These are phyloP conservation scores for Exophiala lecanii-corni DNA, from an alignment of 2,329 filamentous ascomycete genomes.

Conservation along the genomic window DNA sequence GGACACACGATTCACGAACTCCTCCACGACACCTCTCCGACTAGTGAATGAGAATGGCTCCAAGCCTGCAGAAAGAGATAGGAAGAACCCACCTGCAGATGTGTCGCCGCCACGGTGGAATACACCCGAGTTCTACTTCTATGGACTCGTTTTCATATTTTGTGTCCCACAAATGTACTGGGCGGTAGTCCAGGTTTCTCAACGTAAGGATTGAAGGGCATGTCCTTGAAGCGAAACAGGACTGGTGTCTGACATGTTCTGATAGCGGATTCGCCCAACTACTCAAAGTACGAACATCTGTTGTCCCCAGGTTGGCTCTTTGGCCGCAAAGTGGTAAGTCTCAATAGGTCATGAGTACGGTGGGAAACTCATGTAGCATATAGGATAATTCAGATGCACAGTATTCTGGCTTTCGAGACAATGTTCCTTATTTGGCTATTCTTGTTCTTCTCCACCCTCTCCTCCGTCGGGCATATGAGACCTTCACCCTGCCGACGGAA, in stretches of 20 bases:
- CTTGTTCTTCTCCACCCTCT: slow-evolving; percentile 76
- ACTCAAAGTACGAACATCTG: slow-evolving; percentile 64
- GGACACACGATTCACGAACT: slow-evolving; percentile 67
- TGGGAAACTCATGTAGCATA: slow-evolving; percentile 20
- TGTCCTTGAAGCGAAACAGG: no score
- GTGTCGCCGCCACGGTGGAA: slow-evolving; percentile 70
- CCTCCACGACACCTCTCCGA: slow-evolving; percentile 64
- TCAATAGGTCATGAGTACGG: no score
- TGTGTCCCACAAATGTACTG: slow-evolving; percentile 85
- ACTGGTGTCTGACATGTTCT: slow-evolving; percentile 12
- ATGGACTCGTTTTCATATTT: slow-evolving; percentile 64
- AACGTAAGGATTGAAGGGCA: slow-evolving; percentile 61
- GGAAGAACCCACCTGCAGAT: slow-evolving; percentile 37
- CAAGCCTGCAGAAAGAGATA: slow-evolving; percentile 20
- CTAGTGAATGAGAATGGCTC: slow-evolving; percentile 49
- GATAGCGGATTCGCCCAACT: slow-evolving; percentile 74
- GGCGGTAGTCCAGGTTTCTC: slow-evolving; percentile 78
- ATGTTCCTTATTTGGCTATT: slow-evolving; percentile 73
- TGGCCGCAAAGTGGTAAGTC: slow-evolving; percentile 75
- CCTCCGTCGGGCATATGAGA: slow-evolving; percentile 67
- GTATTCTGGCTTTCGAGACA: slow-evolving; percentile 78
- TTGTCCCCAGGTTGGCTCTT: slow-evolving; percentile 85
- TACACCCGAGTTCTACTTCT: slow-evolving; percentile 79
- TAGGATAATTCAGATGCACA: slow-evolving; percentile 87
- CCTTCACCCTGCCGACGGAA: slow-evolving; percentile 21